phyloP scores from a whole-genome alignment of 768 basidiomycete genomes.

The Cyclocybe cylindracea region DNA sequence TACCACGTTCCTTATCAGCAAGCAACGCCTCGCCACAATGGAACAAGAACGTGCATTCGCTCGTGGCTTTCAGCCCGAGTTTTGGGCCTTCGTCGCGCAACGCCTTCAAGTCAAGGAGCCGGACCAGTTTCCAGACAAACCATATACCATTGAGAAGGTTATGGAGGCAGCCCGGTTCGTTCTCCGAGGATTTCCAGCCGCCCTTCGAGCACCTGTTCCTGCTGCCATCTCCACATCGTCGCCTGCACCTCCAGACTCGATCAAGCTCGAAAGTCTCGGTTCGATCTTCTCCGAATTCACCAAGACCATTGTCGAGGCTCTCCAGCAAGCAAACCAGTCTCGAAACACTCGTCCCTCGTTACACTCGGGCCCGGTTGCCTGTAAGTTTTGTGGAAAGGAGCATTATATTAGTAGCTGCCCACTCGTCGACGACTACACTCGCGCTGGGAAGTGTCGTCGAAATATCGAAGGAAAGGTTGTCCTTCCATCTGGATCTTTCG shows the following conservation, averaged over 20 bases:
- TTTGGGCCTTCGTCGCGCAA: conserved; percentile 5
- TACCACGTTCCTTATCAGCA: conserved; percentile 15
- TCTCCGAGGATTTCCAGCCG: conserved; percentile 8
- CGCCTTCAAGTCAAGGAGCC: conserved; percentile 21
- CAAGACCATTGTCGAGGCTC: conserved; percentile 8
- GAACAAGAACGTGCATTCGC: conserved; percentile 20
- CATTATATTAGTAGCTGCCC: conserved; percentile 25
- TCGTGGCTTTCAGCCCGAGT: background rate
- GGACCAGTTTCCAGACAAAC: conserved; percentile 23
- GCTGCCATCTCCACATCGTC: background rate
- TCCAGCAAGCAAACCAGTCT: background rate
- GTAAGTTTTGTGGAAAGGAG: conserved; percentile 20
- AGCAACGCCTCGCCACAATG: conserved; percentile 10
- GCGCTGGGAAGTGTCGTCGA: conserved; percentile 17
- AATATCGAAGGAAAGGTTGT: conserved; percentile 24
- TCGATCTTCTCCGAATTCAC: conserved; percentile 11
- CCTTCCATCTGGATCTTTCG: conserved; percentile 20
- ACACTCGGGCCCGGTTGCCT: background rate
- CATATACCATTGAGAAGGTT: conserved; percentile 19
- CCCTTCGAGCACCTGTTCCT: background rate
- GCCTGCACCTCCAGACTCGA: background rate
- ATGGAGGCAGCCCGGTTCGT: conserved; percentile 19
- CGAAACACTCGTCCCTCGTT: background rate
- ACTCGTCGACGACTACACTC: conserved; percentile 15
- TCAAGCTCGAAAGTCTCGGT: conserved; percentile 8